phyloP scores from a whole-genome alignment of 2,329 filamentous ascomycete species.

The Curvularia spicifera region DNA sequence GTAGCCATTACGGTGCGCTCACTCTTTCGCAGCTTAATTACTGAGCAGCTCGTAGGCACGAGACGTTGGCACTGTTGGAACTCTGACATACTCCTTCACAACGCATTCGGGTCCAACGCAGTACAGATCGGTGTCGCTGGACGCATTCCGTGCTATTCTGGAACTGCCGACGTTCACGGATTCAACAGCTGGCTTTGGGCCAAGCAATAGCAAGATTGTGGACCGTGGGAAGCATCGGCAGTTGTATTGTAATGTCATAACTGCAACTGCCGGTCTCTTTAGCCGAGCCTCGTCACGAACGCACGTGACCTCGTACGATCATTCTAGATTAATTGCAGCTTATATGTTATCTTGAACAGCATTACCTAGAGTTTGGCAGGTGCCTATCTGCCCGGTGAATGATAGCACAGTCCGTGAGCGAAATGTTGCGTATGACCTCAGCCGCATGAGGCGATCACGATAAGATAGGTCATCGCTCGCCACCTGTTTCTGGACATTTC shows the following conservation, averaged over 20 bases:
- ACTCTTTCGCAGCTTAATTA: conserved; percentile 3
- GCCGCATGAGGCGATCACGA: not conserved
- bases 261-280: conserved; percentile 27
- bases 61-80: not conserved
- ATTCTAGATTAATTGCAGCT: not conserved
- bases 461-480: not conserved
- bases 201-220: conserved; percentile 18
- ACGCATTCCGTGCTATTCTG: conserved; percentile 14
- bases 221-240: conserved; percentile 21
- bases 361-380: not conserved
- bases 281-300: not conserved
- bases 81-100: conserved; percentile 11
- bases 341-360: not conserved
- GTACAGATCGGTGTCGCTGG: not conserved
- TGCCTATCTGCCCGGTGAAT: no score
- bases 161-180: conserved; percentile 25
- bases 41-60: not conserved
- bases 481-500: not conserved
- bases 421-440: not conserved
- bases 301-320: conserved; percentile 11
- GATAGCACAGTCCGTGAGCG: not conserved
- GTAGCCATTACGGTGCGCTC: conserved; percentile 9
- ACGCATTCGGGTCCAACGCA: not conserved
- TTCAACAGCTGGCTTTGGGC: conserved; percentile 17
- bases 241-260: conserved; percentile 22